Evolutionary conservation across 331 rosid species (phyloP).

Genomic region (Phaseolus coccineus): DNA sequence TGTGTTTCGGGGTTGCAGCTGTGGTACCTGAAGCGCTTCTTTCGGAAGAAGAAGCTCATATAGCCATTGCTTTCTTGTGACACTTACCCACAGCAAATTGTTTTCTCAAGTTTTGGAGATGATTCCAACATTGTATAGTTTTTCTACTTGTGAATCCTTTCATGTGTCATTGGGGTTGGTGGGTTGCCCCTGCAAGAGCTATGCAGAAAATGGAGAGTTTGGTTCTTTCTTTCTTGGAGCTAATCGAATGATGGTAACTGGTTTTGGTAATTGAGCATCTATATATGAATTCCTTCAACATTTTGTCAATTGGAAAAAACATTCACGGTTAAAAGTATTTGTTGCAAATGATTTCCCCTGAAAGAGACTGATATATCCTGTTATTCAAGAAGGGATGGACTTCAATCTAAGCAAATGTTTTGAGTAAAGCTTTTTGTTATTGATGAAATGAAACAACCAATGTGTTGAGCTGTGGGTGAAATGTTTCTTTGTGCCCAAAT

Average conservation of each 20-base stretch:
- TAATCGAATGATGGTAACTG: constrained; percentile 20
- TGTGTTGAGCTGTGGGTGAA: neutral
- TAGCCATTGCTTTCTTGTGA: constrained; percentile 43
- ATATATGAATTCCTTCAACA: neutral
- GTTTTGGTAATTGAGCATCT: constrained; percentile 34
- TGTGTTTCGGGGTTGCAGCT: constrained; percentile 68
- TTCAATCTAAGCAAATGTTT: neutral
- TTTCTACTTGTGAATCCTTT: constrained; percentile 32
- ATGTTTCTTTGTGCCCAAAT: neutral
- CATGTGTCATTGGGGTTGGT: constrained; percentile 29
- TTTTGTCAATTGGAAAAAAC: neutral
- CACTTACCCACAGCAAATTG: constrained; percentile 34
- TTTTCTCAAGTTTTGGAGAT: constrained; percentile 37
- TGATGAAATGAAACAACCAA: neutral
- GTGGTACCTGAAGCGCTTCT: constrained; percentile 76
- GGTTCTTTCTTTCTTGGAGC: neutral
- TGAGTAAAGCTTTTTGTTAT: neutral
- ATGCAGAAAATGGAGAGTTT: constrained; percentile 25
- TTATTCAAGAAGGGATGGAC: neutral
- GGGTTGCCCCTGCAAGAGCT: constrained; percentile 26
- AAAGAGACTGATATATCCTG: neutral
- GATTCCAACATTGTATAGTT: constrained; percentile 31
- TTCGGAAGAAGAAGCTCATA: constrained; percentile 92
- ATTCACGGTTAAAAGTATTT: constrained; percentile 16
- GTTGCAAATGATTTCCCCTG: constrained; percentile 23